Base-by-base conservation (phyloP, 306 rosid species). In the Pterocarpus macrocarpus region DNA sequence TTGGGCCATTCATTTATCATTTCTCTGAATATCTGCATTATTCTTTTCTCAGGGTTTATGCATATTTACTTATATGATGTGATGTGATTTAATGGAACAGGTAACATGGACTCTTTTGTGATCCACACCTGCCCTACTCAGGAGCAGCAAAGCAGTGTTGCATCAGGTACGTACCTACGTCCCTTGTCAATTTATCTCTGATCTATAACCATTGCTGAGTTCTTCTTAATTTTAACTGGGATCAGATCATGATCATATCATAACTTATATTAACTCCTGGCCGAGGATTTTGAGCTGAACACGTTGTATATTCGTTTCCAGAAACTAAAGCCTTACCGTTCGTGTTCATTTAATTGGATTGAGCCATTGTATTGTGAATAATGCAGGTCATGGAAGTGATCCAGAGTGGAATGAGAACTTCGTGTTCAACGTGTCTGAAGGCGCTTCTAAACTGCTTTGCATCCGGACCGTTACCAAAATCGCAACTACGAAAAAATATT, bases 331-430 rank as follows among this genome's bases (percentile, higher is more conserved):
- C 15, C 22, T 62, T 38, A 33, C 39, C 36, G 35, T 32, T 81
- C 73, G 2, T 15, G 73, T 43, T 16, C 33, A 9, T 41, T 34
- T 14, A n/a, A 12, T 67, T 36, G 8, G 28, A 67, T 36, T 35
- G 39, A 33, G 38, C 28, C 9, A 2, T 45, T 45, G 15, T 47
- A 53, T 53, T 53, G 57, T 39, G 33, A 5, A 4, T 28, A n/a
- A n/a, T 82, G 80, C 85, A 91, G 98, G 91, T 17, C 58, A 90
- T 78, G 97, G 98, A 44, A 65, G 86, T 13, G 74, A 86, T 4
- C 94, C 95, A 33, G 92, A 94, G 36, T 94, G 98, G 98, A 94
- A 94, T 12, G 95, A 94, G 67, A 88, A 8, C 36, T 94, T 94
- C 81, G 75, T 89, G 13, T 94, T 91, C 82, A 85, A 72, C 43